Percentiles rank a stretch among this genome's conserved stretches.
These are phyloP conservation scores for Boletus barrowsii DNA, from an alignment of 768 basidiomycete species.

Conservation along the genomic window DNA sequence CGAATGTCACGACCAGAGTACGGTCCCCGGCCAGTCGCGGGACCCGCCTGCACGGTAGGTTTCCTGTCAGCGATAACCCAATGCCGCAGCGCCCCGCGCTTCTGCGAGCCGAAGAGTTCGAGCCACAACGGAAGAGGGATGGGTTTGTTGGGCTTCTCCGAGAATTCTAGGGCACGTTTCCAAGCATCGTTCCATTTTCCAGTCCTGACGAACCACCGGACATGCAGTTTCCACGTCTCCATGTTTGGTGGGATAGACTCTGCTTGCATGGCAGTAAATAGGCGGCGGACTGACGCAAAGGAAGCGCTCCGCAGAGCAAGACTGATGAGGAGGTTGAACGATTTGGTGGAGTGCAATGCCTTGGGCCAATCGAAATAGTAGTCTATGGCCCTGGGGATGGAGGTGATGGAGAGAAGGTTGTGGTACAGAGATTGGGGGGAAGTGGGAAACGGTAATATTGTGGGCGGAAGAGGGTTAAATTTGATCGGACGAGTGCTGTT, in stretches of 20 bases:
- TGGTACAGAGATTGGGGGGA: slow-evolving; percentile 29
- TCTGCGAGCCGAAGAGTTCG: slow-evolving; percentile 52
- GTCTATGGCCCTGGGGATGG: slow-evolving; percentile 13
- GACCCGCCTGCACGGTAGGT: not conserved
- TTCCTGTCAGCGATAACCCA: slow-evolving; percentile 9
- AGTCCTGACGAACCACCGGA: slow-evolving; percentile 53
- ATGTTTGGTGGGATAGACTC: slow-evolving; percentile 42
- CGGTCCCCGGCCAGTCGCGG: too few relatives aligned
- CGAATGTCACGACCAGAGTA: too few relatives aligned
- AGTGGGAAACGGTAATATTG: too few relatives aligned
- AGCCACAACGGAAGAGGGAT: slow-evolving; percentile 55
- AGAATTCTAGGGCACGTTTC: slow-evolving; percentile 35
- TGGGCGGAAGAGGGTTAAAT: too few relatives aligned
- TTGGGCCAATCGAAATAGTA: slow-evolving; percentile 29
- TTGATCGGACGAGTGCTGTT: too few relatives aligned
- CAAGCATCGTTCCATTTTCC: slow-evolving; percentile 62
- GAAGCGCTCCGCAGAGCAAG: slow-evolving; percentile 51
- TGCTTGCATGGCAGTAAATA: slow-evolving; percentile 48
- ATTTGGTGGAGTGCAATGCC: slow-evolving; percentile 35
- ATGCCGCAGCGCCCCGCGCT: slow-evolving; percentile 33
- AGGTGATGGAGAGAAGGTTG: slow-evolving; percentile 24
- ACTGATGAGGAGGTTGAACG: slow-evolving; percentile 44
- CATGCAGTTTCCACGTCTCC: slow-evolving; percentile 55
- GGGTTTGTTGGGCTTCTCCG: slow-evolving; percentile 1
- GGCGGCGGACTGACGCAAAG: slow-evolving; percentile 42